Conservation (phyloP, 2,329 filamentous ascomycete genomes). For the Corniculantispora saksenae region DNA sequence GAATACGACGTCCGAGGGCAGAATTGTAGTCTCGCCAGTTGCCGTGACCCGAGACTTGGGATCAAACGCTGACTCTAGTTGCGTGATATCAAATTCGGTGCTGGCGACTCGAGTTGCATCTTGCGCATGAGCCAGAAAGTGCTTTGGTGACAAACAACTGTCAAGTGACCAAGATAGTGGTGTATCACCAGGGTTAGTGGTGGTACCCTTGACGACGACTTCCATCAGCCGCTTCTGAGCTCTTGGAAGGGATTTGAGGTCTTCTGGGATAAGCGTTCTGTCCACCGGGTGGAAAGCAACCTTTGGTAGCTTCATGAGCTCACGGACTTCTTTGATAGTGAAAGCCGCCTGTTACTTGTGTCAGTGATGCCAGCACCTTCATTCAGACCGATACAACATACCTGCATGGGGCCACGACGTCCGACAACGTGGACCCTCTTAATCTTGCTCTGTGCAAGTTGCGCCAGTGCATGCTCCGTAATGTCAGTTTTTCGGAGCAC, state of each 20-base stretch:
- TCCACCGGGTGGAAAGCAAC: conserved; percentile 74
- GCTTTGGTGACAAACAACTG: conserved; percentile 77
- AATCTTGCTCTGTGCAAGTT: conserved; percentile 70
- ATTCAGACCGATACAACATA: conserved; percentile 35
- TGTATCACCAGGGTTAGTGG: conserved; percentile 47
- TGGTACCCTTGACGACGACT: conserved; percentile 74
- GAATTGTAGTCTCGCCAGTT: conserved; percentile 50
- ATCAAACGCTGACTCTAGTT: conserved; percentile 57
- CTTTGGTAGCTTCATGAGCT: conserved; percentile 74
- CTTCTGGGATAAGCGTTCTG: conserved; percentile 63
- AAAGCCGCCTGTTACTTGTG: conserved; percentile 69
- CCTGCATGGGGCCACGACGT: conserved; percentile 84
- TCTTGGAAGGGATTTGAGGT: conserved; percentile 70
- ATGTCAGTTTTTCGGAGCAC: conserved; percentile 82
- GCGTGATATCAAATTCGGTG: conserved; percentile 67
- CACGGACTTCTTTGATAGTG: conserved; percentile 91
- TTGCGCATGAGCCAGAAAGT: conserved; percentile 57
- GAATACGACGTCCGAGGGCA: conserved; percentile 76
- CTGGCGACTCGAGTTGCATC: conserved; percentile 56
- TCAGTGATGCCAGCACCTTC: not conserved
- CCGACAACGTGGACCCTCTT: conserved; percentile 85
- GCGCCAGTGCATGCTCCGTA: conserved; percentile 76
- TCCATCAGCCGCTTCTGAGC: conserved; percentile 77
- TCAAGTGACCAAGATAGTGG: conserved; percentile 79
- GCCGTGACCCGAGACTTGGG: conserved; percentile 48